phyloP scores from a whole-genome alignment of 768 basidiomycete species.

The Suillus tomentosus region DNA sequence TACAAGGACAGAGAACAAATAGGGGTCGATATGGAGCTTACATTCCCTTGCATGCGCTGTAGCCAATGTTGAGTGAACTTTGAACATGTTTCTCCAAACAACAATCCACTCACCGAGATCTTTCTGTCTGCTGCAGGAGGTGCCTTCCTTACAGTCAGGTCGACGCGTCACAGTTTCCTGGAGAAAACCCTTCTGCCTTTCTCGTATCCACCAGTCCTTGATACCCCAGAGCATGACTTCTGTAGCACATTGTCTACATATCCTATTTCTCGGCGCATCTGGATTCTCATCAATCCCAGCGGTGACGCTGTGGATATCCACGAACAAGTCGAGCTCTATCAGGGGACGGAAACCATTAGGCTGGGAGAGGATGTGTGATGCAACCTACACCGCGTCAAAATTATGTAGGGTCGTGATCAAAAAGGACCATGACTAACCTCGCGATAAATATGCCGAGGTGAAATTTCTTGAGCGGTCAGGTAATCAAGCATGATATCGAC shows the following conservation, averaged over 20 bases:
- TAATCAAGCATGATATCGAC: conserved; percentile 87
- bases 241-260: conserved; percentile 73
- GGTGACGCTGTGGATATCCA: conserved; percentile 62
- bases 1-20: conserved; percentile 10
- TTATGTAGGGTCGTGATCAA: conserved; percentile 3
- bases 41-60: conserved; percentile 78
- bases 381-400: conserved; percentile 48
- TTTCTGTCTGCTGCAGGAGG: conserved; percentile 58
- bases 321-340: conserved; percentile 70
- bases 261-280: conserved; percentile 56
- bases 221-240: conserved; percentile 78
- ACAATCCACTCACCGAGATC: conserved; percentile 55
- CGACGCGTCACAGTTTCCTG: conserved; percentile 57
- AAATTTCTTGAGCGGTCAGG: conserved; percentile 58
- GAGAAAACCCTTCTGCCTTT: conserved; percentile 68
- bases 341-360: conserved; percentile 66
- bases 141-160: conserved; percentile 70
- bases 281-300: conserved; percentile 59
- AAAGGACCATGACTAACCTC: conserved; percentile 49
- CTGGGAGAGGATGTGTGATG: conserved; percentile 58
- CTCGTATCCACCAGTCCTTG: conserved; percentile 81
- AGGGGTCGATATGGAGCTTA: conserved; percentile 37
- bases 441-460: conserved; percentile 73
- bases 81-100: conserved; percentile 5
- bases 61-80: conserved; percentile 12